Base-by-base conservation (phyloP, 257 asterid genomes). In the Avicennia marina region DNA sequence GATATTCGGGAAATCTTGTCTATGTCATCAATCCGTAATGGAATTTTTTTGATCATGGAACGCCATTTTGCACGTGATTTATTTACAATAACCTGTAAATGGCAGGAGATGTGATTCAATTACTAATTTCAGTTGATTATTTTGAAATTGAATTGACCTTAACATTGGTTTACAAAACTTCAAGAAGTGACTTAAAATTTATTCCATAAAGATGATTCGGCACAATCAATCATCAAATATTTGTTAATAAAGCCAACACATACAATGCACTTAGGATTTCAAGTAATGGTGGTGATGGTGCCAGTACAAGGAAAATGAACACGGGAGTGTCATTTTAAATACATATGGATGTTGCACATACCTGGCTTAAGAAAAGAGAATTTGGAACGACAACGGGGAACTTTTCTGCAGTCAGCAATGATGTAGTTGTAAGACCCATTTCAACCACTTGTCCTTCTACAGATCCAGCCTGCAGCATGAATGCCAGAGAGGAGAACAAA, bases 361-460 rank as follows among this genome's bases (percentile, higher is more conserved):
- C 98, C 95, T 93, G 98, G 79, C 97, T 86, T 7, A 94, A 77
- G 72, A 93, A 86, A 53, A 93, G 66, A 60, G 98, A 86, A 78
- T 93, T 93, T 26, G 98, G 98, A 57, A 93, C 97, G 7, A 74
- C 57, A 48, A 81, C 95, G 0, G 97, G 97, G 73, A 80, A 93
- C 40, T 82, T 89, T 69, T 93, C 98, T 32, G 94, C 82, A 60
- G 95, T 83, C 67, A 93, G 72, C 79, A 93, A 71, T 13, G 90
- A 75, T 24, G 97, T 93, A 49, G 90, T 75, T 27, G 96, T 93
- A 29, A 93, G 82, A 57, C 97, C 97, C 87, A 93, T 80, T 55
- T 86, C 94, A 3, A 86, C 77, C 27, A 89, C 98, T 74, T 93
- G 90, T 64, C 98, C 98, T 76, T 88, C 97, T 51, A 88, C 94